phyloP scores from a whole-genome alignment of 805 yeast genomes.

The Teunomyces aglyptinius region DNA sequence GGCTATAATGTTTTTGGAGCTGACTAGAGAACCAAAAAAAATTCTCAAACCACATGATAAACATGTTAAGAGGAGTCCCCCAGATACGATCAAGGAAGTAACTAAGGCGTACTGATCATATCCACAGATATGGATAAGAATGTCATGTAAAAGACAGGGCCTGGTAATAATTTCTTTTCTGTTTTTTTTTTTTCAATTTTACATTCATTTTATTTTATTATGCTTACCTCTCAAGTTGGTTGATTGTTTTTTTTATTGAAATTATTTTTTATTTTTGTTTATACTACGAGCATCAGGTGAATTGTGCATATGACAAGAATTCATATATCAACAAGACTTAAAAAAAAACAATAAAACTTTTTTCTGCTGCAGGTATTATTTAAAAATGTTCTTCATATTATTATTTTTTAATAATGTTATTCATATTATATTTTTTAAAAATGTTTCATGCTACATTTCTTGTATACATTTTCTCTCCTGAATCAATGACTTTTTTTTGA shows the following conservation, averaged over 20 bases:
- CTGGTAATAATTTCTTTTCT: not conserved
- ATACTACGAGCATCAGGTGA: not conserved
- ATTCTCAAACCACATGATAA: not conserved
- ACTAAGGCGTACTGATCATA: not conserved
- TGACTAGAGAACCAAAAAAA: not conserved
- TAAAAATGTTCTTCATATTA: not conserved
- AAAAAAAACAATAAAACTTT: not conserved
- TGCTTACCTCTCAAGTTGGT: not conserved
- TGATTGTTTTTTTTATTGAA: too few species aligned
- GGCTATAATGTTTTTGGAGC: not conserved
- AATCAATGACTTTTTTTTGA: slow-evolving; percentile 3
- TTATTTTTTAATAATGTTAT: not conserved
- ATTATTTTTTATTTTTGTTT: not conserved
- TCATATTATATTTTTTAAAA: not conserved
- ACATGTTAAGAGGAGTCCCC: too few species aligned
- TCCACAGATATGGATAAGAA: not conserved
- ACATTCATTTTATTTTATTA: not conserved
- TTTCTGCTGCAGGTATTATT: not conserved
- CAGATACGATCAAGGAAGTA: not conserved
- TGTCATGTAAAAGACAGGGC: not conserved
- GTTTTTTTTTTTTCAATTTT: not conserved
- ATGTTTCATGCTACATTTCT: slow-evolving; percentile 5
- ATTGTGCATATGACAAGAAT: slow-evolving; percentile 1
- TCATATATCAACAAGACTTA: not conserved
- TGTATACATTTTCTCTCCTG: slow-evolving; percentile 2